Base-by-base conservation (phyloP, 768 basidiomycete genomes). In the Pleurotus sapidus region DNA sequence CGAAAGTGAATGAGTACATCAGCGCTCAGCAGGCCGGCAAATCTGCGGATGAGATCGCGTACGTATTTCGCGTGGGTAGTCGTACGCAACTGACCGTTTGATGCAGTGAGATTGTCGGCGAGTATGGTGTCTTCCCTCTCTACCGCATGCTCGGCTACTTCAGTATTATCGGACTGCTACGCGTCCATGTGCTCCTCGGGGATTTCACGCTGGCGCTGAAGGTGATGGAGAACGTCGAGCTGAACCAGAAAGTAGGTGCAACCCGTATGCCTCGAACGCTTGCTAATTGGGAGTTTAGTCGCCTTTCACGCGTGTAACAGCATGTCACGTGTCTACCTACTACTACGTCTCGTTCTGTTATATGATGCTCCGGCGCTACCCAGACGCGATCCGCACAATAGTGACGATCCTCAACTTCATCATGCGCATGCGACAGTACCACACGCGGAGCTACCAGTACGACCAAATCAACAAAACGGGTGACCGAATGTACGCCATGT, bases 341-440 rank as follows among this genome's bases (percentile, higher is more conserved):
- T 97, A 97, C 77, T 93, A 96, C 67, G 92, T 96, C 61, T 95
- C 95, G 34, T 91, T 98, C 78, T 95, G 95, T 75, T 98, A 98
- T 74, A 84, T 98, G 70, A 92, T 94, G 83, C 84, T 99, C 45
- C 82, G 93, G 46, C 85, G 97, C 61, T 97, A 95, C 73, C 87
- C 95, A 3, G 97, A 99, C 68, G 97, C 97, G 20, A 93, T 93
- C 69, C 90, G 95, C 39, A 88, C 92, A 4, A 96, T 98, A 68
- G 91, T 94, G 38, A 88, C 88, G 11, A 89, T 96, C 67, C 78
- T 97, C 47, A 95, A 95, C 77, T 95, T 97, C 79, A 93, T 96
- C 67, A 87, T 93, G 76, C 84, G 96, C 15, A 95, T 97, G 86
- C 84, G 95, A 65, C 93, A 95, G 68, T 97, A 96, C 72, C 95